Percentiles rank a stretch among this genome's conserved stretches.
Conservation (phyloP, 306 rosid species). For the Cucurbita pepo region DNA sequence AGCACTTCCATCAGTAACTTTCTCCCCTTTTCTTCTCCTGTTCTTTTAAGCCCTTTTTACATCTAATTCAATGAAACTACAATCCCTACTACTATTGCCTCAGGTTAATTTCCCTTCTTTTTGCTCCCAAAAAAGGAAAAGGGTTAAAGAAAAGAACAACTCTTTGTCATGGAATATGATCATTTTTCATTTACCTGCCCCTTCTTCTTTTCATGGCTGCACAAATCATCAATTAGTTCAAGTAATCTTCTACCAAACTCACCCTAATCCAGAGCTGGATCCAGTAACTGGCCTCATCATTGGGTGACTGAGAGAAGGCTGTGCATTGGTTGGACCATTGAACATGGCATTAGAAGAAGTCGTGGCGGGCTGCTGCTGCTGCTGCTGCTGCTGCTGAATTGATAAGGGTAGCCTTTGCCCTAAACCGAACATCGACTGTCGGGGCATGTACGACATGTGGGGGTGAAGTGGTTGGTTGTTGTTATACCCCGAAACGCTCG, state of each 20-base stretch:
- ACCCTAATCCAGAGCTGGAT: conserved; percentile 84
- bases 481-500: conserved; percentile 55
- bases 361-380: conserved; percentile 23
- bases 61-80: conserved; percentile 39
- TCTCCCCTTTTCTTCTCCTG: neutral
- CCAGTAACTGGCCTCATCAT: conserved; percentile 80
- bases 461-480: conserved; percentile 65
- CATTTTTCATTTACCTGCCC: conserved; percentile 20
- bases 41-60: conserved; percentile 6
- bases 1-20: conserved; percentile 1
- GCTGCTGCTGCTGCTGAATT: conserved; percentile 39
- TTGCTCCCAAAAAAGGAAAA: conserved; percentile 9
- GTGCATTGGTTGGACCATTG: conserved; percentile 47
- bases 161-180: conserved; percentile 1
- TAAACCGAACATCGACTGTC: conserved; percentile 70
- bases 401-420: conserved; percentile 82
- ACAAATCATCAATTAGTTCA: conserved; percentile 12
- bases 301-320: conserved; percentile 52
- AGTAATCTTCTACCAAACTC: conserved; percentile 17
- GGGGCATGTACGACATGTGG: conserved; percentile 61
- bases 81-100: conserved; percentile 35
- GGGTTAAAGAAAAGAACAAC: conserved; percentile 14
- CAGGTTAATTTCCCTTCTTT: conserved; percentile 4
- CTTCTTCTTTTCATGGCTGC: conserved; percentile 13
- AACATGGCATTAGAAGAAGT: conserved; percentile 56